Conservation (phyloP, 2,329 filamentous ascomycete genomes). For the Chalaropsis ovoidea region DNA sequence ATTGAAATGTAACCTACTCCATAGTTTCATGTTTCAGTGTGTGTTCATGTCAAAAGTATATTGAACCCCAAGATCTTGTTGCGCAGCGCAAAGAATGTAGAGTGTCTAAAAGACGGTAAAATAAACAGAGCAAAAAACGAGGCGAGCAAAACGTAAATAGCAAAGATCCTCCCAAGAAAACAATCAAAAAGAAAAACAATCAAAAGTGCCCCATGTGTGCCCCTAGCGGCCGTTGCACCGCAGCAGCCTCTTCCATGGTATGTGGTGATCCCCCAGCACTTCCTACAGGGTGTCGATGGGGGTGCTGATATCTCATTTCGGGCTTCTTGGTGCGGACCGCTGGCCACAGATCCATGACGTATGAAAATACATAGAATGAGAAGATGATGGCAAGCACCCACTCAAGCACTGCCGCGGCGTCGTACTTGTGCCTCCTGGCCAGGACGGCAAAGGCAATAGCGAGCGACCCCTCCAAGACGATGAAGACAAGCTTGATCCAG, state of each 20-base stretch:
- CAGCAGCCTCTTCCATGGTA: conserved; percentile 7
- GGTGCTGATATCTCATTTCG: conserved; percentile 8
- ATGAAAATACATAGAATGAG: conserved; percentile 78
- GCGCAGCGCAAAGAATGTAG: neutral
- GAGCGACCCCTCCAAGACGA: conserved; percentile 66
- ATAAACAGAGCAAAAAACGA: conserved; percentile 11
- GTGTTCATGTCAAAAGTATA: no score
- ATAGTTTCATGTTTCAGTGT: no score
- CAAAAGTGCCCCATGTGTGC: conserved; percentile 13
- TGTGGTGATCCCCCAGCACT: conserved; percentile 2
- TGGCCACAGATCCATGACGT: conserved; percentile 77
- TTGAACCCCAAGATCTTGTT: no score
- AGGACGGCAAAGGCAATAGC: conserved; percentile 60
- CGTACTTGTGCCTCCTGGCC: conserved; percentile 37
- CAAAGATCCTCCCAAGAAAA: conserved; percentile 3
- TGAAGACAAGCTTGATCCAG: conserved; percentile 77
- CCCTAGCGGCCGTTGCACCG: neutral
- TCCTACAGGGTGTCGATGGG: conserved; percentile 2
- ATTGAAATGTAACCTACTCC: no score
- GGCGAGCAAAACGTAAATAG: neutral
- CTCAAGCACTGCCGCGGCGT: conserved; percentile 68
- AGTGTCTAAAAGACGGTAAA: conserved; percentile 2
- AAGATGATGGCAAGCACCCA: conserved; percentile 72
- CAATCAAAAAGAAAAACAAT: neutral
- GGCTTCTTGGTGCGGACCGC: conserved; percentile 51